Percentiles rank a stretch among this genome's conserved stretches.
Evolutionary conservation across 257 asterid genomes (phyloP).

Genomic region (Solanum appendiculatum): DNA sequence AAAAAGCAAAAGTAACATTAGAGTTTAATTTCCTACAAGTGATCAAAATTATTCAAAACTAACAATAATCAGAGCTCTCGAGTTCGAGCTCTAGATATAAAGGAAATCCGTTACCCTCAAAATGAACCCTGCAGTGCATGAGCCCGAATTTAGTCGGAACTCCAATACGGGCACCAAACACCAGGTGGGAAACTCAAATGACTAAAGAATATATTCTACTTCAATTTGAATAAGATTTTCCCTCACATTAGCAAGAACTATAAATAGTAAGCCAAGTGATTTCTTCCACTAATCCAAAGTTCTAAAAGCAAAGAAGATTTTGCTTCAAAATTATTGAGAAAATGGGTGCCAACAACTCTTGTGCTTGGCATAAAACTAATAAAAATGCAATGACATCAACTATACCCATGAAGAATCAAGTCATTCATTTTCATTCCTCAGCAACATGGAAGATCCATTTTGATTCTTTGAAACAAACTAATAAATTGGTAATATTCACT

Average conservation of each 20-base stretch:
- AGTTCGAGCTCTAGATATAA: too few species aligned
- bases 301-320: not conserved
- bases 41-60: not conserved
- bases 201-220: not conserved
- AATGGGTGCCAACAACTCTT: not conserved
- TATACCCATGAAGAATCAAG: not conserved
- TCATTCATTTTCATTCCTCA: not conserved
- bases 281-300: not conserved
- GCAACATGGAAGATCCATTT: not conserved
- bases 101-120: too few species aligned
- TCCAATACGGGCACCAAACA: too few species aligned
- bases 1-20: not conserved
- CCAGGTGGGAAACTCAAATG: not conserved
- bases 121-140: not conserved
- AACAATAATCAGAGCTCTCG: not conserved
- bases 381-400: not conserved
- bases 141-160: not conserved
- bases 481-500: conserved; percentile 16
- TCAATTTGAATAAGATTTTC: not conserved
- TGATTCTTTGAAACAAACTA: conserved; percentile 25
- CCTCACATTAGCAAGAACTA: not conserved
- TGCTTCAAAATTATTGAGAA: not conserved
- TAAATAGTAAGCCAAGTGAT: not conserved
- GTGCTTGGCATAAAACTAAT: not conserved
- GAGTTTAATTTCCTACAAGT: not conserved